Conservation (phyloP, 768 basidiomycete genomes). For the Vishniacozyma victoriae region DNA sequence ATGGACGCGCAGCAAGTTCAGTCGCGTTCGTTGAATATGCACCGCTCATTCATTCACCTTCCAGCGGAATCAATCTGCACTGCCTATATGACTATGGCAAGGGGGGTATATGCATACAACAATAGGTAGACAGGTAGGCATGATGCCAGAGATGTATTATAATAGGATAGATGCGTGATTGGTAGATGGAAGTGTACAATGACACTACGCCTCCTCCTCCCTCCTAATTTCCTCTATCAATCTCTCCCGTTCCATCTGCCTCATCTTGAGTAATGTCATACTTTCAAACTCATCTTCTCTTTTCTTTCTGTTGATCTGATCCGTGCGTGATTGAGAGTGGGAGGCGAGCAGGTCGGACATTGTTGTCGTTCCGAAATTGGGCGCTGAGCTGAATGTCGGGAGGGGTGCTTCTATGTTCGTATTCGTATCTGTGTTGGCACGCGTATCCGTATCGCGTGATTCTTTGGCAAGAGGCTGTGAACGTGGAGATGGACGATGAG, state of each 20-base stretch:
- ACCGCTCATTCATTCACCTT: too few species aligned
- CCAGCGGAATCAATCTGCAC: too few species aligned
- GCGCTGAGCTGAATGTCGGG: conserved; percentile 24
- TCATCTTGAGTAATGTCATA: conserved; percentile 43
- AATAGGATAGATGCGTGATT: background rate
- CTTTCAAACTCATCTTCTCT: conserved; percentile 36
- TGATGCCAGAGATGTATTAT: background rate
- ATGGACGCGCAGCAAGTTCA: too few species aligned
- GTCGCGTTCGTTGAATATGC: too few species aligned
- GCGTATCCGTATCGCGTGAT: too few species aligned
- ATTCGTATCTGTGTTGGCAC: background rate
- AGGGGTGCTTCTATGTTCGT: background rate
- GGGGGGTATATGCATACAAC: too few species aligned
- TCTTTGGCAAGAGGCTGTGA: background rate
- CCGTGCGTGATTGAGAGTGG: conserved; percentile 8
- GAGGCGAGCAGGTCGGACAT: conserved; percentile 25
- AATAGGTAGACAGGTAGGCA: too few species aligned
- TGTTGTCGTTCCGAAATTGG: conserved; percentile 17
- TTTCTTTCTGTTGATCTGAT: conserved; percentile 3
- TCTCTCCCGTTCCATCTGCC: conserved; percentile 38
- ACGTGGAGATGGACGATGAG: conserved; percentile 4
- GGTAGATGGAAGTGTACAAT: background rate
- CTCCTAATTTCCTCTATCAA: conserved; percentile 36
- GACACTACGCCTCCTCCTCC: conserved; percentile 25
- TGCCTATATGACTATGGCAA: too few species aligned